Percentiles rank a stretch among this genome's conserved stretches.
Evolutionary conservation across 164 flowering plant species (phyloP).

Genomic region (Sedum album): DNA sequence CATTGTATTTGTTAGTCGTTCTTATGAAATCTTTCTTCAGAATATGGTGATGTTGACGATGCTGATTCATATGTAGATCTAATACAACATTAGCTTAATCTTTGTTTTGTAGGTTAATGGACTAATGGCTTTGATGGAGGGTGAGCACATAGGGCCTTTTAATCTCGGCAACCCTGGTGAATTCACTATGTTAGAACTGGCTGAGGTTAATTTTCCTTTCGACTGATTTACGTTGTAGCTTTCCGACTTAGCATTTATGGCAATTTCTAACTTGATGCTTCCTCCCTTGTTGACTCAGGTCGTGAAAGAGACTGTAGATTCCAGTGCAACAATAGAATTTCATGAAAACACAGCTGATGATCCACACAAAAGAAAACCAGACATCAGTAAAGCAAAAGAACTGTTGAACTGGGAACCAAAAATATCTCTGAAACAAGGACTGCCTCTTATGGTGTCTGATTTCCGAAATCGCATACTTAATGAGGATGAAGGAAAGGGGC

Average conservation of each 20-base stretch:
- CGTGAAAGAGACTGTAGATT: too few relatives aligned
- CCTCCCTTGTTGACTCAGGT: conserved; percentile 16
- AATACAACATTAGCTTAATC: neutral
- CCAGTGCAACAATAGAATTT: conserved; percentile 69
- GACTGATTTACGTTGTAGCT: neutral
- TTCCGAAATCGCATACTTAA: conserved; percentile 65
- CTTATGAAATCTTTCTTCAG: neutral
- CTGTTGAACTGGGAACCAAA: conserved; percentile 93
- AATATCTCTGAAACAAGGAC: conserved; percentile 56
- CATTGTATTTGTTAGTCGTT: too few relatives aligned
- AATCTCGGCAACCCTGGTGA: conserved; percentile 95
- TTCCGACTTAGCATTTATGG: neutral
- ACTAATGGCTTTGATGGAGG: conserved; percentile 75
- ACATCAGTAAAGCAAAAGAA: too few relatives aligned
- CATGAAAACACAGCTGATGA: conserved; percentile 82
- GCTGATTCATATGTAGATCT: neutral
- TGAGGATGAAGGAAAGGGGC: conserved; percentile 43
- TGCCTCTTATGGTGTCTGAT: conserved; percentile 82
- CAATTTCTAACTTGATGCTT: neutral
- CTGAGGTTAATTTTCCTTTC: conserved; percentile 48
- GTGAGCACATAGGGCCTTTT: conserved; percentile 86
- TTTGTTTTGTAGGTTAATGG: conserved; percentile 62
- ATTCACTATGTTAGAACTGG: conserved; percentile 92
- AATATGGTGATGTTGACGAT: neutral
- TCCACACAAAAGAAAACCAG: too few relatives aligned